A percentile compares a stretch with the other conserved stretches of the same genome.
phyloP scores from a whole-genome alignment of 768 basidiomycete species.

The Tulasnella sp. region DNA sequence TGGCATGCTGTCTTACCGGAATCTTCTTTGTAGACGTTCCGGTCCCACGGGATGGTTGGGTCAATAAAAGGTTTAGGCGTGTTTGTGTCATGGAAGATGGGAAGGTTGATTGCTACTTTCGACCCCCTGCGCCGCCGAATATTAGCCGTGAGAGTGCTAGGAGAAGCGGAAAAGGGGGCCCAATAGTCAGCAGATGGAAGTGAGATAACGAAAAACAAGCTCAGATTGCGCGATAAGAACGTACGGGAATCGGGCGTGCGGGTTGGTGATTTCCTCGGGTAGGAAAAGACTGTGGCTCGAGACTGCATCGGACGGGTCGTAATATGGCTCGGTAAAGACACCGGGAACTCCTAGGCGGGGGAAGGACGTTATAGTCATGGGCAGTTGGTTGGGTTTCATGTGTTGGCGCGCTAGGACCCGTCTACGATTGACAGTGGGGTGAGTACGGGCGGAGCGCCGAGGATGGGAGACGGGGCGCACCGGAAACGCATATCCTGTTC shows the following conservation, averaged over 20 bases:
- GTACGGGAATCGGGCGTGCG: slow-evolving; percentile 97
- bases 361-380: slow-evolving; percentile 93
- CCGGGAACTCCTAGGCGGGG: slow-evolving; percentile 88
- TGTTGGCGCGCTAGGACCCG: slow-evolving; percentile 82
- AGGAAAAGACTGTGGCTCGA: slow-evolving; percentile 95
- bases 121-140: slow-evolving; percentile 88
- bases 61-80: slow-evolving; percentile 92
- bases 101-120: slow-evolving; percentile 94
- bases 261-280: slow-evolving; percentile 94
- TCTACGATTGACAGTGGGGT: slow-evolving; percentile 47
- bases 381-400: slow-evolving; percentile 82
- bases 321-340: slow-evolving; percentile 90
- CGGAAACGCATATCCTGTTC: slow-evolving; percentile 95
- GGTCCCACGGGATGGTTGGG: slow-evolving; percentile 87
- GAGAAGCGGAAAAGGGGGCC: slow-evolving; percentile 27
- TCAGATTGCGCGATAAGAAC: slow-evolving; percentile 46
- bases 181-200: background rate
- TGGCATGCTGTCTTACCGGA: slow-evolving; percentile 55
- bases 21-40: slow-evolving; percentile 83
- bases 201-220: slow-evolving; percentile 33
- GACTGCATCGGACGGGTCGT: slow-evolving; percentile 68
- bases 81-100: slow-evolving; percentile 83
- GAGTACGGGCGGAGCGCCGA: background rate
- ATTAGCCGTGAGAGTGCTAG: slow-evolving; percentile 94
- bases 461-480: slow-evolving; percentile 47